Evolutionary conservation across 225 moss, liverwort and hornwort species (phyloP).

Genomic region (Pleurozium schreberi): DNA sequence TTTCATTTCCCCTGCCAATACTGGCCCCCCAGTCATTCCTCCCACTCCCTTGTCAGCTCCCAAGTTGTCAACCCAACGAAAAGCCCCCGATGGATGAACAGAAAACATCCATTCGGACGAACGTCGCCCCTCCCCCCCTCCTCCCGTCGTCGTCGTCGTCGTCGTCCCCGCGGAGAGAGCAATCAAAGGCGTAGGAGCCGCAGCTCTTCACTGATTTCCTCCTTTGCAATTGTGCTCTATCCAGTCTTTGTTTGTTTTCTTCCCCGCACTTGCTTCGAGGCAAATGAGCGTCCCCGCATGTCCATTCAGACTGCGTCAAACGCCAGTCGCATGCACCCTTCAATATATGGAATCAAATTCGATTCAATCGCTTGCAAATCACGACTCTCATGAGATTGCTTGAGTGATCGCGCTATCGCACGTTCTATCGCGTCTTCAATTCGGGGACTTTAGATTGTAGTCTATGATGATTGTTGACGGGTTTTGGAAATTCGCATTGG

Average conservation of each 20-base stretch:
- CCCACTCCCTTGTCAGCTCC: background rate
- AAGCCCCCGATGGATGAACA: background rate
- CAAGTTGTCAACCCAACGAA: background rate
- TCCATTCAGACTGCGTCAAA: no score
- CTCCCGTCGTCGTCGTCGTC: background rate
- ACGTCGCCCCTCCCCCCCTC: fast-evolving
- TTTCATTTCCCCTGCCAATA: background rate
- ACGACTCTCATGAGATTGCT: background rate
- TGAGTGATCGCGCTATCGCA: background rate
- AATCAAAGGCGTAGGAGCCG: background rate
- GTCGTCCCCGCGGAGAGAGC: background rate
- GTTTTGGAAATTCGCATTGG: background rate
- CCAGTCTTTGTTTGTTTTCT: background rate
- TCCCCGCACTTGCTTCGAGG: background rate
- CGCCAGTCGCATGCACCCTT: background rate
- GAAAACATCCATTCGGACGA: background rate
- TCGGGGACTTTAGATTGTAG: background rate
- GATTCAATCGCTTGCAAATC: background rate
- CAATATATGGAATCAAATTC: background rate
- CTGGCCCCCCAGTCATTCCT: background rate
- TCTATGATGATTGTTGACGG: background rate
- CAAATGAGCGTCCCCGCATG: background rate
- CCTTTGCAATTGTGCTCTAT: background rate
- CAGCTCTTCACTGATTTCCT: background rate
- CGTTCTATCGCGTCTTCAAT: background rate